A percentile compares a stretch with the other conserved stretches of the same genome.
phyloP scores from a whole-genome alignment of 2,329 filamentous ascomycete genomes.

The Sporothrix luriei region DNA sequence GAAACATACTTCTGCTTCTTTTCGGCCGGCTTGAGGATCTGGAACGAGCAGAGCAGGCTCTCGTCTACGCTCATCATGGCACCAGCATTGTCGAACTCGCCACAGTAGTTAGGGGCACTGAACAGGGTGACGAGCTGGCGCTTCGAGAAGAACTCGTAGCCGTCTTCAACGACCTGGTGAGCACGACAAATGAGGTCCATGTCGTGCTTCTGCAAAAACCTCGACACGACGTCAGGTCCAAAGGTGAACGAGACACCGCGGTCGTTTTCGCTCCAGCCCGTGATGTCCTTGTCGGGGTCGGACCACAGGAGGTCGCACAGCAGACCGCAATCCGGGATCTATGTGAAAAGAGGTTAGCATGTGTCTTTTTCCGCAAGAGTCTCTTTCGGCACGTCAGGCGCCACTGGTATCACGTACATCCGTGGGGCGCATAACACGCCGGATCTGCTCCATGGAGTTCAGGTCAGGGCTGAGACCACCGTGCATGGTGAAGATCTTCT shows the following conservation, averaged over 20 bases:
- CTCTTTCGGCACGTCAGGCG: not conserved
- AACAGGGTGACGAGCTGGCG: constrained; percentile 96
- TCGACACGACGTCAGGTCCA: constrained; percentile 92
- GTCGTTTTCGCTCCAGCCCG: constrained; percentile 98
- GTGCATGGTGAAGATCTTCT: constrained; percentile 99
- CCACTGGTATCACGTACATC: constrained; percentile 69
- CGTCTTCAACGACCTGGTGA: constrained; percentile 97
- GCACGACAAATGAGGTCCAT: constrained; percentile 99
- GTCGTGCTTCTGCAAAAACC: constrained; percentile 98
- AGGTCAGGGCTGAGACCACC: constrained; percentile 94
- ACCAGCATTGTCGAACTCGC: constrained; percentile 98
- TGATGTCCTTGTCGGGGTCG: constrained; percentile 98
- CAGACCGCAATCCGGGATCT: constrained; percentile 98
- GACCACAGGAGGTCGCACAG: constrained; percentile 98
- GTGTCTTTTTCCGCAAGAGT: constrained; percentile 26
- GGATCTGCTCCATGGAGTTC: constrained; percentile 99
- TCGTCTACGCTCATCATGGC: constrained; percentile 99
- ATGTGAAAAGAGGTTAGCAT: constrained; percentile 34
- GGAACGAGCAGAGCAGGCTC: constrained; percentile 97
- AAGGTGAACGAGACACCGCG: constrained; percentile 98
- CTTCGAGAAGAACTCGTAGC: constrained; percentile 99
- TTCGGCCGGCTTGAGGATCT: constrained; percentile 99
- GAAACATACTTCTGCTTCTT: constrained; percentile 99
- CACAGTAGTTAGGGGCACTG: constrained; percentile 98
- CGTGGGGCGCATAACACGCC: constrained; percentile 96